Base-by-base conservation (phyloP, 768 basidiomycete species). In the Omphalotus guepiniiformis region DNA sequence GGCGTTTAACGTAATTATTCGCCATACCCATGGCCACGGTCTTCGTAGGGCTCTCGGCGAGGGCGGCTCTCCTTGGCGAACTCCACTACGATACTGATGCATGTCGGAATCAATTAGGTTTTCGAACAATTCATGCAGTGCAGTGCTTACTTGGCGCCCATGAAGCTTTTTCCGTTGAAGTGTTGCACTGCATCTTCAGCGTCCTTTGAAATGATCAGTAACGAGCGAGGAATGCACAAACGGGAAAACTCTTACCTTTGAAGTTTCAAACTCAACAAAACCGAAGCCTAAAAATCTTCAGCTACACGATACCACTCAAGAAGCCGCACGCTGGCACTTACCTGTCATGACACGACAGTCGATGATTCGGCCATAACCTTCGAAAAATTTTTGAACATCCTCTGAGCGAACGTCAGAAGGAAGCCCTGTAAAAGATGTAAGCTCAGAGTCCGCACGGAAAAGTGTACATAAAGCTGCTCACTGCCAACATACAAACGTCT, bases 291-390 rank as follows among this genome's bases (percentile, higher is more conserved):
- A 42, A n/a, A 4, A 5, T 22, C 25, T 39, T 32, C 9, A 9
- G 18, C 4, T 34, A 26, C 6, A n/a, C 21, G 13, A 39, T 15
- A 30, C 2, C 2, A 18, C 2, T 41, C 2, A 43, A 21, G 28
- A 6, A 4, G n/a, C n/a, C n/a, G n/a, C n/a, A n/a, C n/a, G n/a
- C n/a, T n/a, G 13, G 11, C 22, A 28, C 39, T 51, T n/a, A 92
- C 90, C 90, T 34, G 91, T 93, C 92, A 95, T 93, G 65, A 95
- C 88, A 58, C 90, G 84, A 67, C 90, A 88, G 69, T 95, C 93
- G 56, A 87, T 73, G 54, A 94, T 90, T 47, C 80, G 82, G 27
- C 92, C 93, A 66, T 85, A 92, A 53, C 87, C 88, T 52, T 92
- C 90, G 64, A 97, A 96, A 62, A 93, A 81, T 64, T 91, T 89